Evolutionary conservation across 1,139 yeast genomes (phyloP).

Genomic region (Pichia sorboxylosa): DNA sequence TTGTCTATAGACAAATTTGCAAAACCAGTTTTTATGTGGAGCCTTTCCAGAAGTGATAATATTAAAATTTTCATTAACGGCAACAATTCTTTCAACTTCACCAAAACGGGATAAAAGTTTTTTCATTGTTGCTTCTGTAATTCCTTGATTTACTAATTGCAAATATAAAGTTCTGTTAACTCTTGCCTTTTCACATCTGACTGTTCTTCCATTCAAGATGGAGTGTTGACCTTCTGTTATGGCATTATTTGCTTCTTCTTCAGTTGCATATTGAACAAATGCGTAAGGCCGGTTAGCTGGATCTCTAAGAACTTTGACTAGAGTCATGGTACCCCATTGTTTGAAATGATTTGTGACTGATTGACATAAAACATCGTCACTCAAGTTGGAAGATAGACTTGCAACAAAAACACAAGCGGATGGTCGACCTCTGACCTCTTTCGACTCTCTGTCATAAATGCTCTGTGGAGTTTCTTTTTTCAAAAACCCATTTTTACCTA

Average conservation of each 20-base stretch:
- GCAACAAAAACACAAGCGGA: slow-evolving; percentile 88
- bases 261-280: slow-evolving; percentile 74
- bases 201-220: slow-evolving; percentile 56
- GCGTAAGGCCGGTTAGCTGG: slow-evolving; percentile 82
- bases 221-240: slow-evolving; percentile 60
- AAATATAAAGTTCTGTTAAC: slow-evolving; percentile 76
- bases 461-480: slow-evolving; percentile 1
- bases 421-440: slow-evolving; percentile 37
- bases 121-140: slow-evolving; percentile 27
- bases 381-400: slow-evolving; percentile 47
- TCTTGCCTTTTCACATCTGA: slow-evolving; percentile 83
- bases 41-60: slow-evolving; percentile 9
- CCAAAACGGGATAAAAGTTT: slow-evolving; percentile 45
- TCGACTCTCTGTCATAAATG: slow-evolving; percentile 8
- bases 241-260: slow-evolving; percentile 60
- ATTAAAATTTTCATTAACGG: slow-evolving; percentile 31
- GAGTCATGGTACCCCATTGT: slow-evolving; percentile 56
- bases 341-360: slow-evolving; percentile 54
- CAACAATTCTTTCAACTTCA: slow-evolving; percentile 57
- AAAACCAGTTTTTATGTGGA: slow-evolving; percentile 50
- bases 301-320: slow-evolving; percentile 83
- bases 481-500: not conserved
- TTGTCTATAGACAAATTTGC: slow-evolving; percentile 73
- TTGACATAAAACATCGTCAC: slow-evolving; percentile 59
- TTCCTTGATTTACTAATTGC: slow-evolving; percentile 23